Evolutionary conservation across 192 early-diverging fungal genomes (phyloP), one percentile per base, ranked within the genome.

Genomic region (Umbelopsis isabellina): DNA sequence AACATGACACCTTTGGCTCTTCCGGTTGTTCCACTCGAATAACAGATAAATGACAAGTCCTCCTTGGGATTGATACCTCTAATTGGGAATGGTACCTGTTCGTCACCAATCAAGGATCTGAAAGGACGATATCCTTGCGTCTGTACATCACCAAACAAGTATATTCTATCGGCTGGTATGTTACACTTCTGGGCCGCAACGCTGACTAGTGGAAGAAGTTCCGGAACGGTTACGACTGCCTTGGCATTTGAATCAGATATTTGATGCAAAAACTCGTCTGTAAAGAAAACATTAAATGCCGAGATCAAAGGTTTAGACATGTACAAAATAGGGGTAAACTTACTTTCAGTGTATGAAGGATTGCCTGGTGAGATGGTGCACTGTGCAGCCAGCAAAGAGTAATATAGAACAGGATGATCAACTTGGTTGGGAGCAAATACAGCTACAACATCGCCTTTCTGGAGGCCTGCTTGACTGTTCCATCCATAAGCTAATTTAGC

Each of bases 341-440:
- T 91, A 64, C 83, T 77, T 65, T 83, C 81, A 6, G 88, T 94
- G 80, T 98, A 98, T 7, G 84, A 84, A 41, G 95, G 95, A 66
- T 95, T 98, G 37, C 88, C 88, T 13, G 89, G 88, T 1, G 92
- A 90, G 18, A 93, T 84, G 2, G 88, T 80, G n/a, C 86, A 85
- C 33, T 91, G 87, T 7, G 86, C 85, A 70, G 86, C 84, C 13
- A 92, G 81, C 33, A 78, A 45, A 4, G 76, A 78, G 21, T 87
- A 77, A 21, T 88, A 87, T 47, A 92, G 78, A 13, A 89, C 72
- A 12, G 83, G 86, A 30, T 89, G 72, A 23, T 91, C 87, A 75
- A 88, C 87, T 52, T 85, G 80, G 80, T 94, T 95, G 30, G 89
- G 92, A 6, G 91, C 76, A 46, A 90, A 84, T 16, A 93, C 74